Conservation (phyloP, 2,329 filamentous ascomycete genomes). For the Didymellaceae sp. region DNA sequence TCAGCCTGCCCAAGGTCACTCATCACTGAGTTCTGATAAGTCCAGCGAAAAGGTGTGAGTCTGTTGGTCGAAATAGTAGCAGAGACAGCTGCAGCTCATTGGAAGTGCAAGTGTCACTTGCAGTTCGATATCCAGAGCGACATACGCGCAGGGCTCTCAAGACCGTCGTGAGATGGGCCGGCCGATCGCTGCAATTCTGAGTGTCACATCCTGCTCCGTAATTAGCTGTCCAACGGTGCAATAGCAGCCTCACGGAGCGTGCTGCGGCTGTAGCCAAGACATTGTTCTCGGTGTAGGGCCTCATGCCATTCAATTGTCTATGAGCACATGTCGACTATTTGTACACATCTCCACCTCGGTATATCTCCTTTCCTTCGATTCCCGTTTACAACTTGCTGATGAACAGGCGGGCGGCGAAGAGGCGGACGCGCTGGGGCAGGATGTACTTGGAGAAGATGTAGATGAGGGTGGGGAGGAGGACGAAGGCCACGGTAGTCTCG, state of each 20-base stretch:
- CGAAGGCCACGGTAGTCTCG: conserved; percentile 52
- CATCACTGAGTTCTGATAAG: no score
- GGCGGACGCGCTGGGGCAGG: conserved; percentile 51
- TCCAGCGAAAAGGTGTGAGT: no score
- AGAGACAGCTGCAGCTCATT: no score
- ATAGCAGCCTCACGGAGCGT: neutral
- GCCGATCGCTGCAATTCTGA: neutral
- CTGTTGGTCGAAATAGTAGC: no score
- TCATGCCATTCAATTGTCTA: conserved; percentile 44
- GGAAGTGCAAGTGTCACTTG: no score
- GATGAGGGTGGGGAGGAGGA: conserved; percentile 52
- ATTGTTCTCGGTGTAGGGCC: conserved; percentile 7
- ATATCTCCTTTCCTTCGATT: conserved; percentile 4
- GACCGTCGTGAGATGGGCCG: no score
- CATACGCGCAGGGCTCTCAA: no score
- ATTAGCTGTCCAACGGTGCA: neutral
- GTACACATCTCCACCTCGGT: conserved; percentile 33
- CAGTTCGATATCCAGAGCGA: no score
- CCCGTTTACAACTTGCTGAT: conserved; percentile 53
- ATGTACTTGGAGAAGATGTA: conserved; percentile 55
- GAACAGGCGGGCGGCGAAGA: conserved; percentile 51
- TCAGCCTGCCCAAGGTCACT: no score
- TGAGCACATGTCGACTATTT: conserved; percentile 43
- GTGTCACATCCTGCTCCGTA: neutral
- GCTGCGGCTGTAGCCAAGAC: neutral